Evolutionary conservation across 2,329 filamentous ascomycete genomes (phyloP).

Genomic region (Mollisia scopiformis): DNA sequence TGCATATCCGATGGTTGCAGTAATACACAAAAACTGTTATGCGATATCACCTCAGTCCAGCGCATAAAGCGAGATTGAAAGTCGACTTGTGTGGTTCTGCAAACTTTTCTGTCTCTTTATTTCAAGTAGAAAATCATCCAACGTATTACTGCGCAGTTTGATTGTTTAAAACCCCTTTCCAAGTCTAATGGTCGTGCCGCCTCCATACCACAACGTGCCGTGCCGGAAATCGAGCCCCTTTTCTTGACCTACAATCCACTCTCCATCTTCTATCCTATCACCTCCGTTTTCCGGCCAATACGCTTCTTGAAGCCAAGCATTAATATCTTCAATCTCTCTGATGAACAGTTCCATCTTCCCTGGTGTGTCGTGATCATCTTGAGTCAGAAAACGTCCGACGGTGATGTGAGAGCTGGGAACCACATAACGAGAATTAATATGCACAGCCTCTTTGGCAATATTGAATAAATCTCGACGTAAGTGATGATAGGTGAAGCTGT

Average conservation of each 20-base stretch:
- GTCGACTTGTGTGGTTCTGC: too few relatives aligned
- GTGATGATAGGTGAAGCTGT: constrained; percentile 87
- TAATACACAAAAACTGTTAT: too few relatives aligned
- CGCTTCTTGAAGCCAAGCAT: constrained; percentile 70
- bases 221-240: constrained; percentile 75
- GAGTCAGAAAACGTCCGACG: constrained; percentile 76
- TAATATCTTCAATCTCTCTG: constrained; percentile 73
- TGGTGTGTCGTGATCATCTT: constrained; percentile 62
- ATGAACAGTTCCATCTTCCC: constrained; percentile 63
- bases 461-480: constrained; percentile 78
- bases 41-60: too few relatives aligned
- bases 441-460: constrained; percentile 59
- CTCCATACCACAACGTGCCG: constrained; percentile 86
- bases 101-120: background rate
- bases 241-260: constrained; percentile 90
- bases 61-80: too few relatives aligned
- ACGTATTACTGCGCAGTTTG: too few relatives aligned
- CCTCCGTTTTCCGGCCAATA: constrained; percentile 64
- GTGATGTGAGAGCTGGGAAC: constrained; percentile 91
- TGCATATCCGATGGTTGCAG: too few relatives aligned
- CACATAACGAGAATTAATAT: constrained; percentile 78
- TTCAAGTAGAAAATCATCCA: background rate
- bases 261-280: constrained; percentile 53
- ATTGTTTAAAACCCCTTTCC: constrained; percentile 62
- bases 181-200: constrained; percentile 68